A percentile compares a stretch with the other conserved stretches of the same genome.
These are phyloP conservation scores for Alloteropsis semialata DNA, from an alignment of 176 grass and related monocot species.

Conservation along the genomic window DNA sequence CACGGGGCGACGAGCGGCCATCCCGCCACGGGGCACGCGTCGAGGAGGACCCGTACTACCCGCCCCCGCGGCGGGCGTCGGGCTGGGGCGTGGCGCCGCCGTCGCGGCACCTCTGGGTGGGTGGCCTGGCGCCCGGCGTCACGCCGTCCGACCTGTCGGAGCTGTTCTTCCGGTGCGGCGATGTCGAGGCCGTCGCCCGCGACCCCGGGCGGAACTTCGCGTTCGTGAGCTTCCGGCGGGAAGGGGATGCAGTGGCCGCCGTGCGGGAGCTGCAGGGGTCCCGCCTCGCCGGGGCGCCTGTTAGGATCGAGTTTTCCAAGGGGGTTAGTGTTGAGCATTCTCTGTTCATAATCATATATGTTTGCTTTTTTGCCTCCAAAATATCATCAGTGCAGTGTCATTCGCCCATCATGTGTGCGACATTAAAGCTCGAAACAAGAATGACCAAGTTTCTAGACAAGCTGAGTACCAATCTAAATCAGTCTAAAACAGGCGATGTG, in stretches of 20 bases:
- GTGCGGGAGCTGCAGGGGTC: conserved; percentile 62
- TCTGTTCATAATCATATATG: conserved; percentile 24
- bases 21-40: neutral
- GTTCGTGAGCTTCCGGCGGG: conserved; percentile 70
- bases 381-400: neutral
- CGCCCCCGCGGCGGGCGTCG: conserved; percentile 26
- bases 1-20: conserved; percentile 5
- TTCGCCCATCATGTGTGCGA: neutral
- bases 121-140: conserved; percentile 54
- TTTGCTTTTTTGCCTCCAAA: conserved; percentile 27
- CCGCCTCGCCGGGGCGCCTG: conserved; percentile 45
- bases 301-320: conserved; percentile 99
- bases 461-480: neutral
- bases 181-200: conserved; percentile 53
- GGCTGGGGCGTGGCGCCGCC: conserved; percentile 73
- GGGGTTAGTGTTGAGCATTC: conserved; percentile 89
- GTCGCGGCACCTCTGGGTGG: conserved; percentile 88
- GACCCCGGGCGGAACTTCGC: conserved; percentile 67
- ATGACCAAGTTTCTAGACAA: neutral
- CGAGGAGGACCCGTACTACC: conserved; percentile 21
- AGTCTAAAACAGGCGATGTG: too few relatives aligned
- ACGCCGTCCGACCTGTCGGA: conserved; percentile 51
- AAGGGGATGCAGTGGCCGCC: conserved; percentile 56
- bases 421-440: neutral
- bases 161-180: conserved; percentile 67